Percentiles rank a stretch among this genome's conserved stretches.
These are phyloP conservation scores for Hypholoma sublateritium DNA, from an alignment of 768 basidiomycete genomes.

Conservation along the genomic window DNA sequence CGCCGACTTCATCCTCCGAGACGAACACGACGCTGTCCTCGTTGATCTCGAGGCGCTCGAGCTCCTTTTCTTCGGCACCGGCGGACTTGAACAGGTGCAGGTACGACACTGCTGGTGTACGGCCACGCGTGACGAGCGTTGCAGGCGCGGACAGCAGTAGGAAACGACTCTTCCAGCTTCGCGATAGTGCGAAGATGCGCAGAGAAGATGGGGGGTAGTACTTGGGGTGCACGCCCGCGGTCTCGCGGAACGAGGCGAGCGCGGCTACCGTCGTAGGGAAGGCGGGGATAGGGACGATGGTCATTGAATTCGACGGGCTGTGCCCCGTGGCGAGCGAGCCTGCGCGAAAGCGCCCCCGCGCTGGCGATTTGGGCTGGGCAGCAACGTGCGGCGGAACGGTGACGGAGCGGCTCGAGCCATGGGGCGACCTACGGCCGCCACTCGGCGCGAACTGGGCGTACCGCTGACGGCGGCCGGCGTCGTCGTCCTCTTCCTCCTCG, in stretches of 20 bases:
- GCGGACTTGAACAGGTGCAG: slow-evolving; percentile 74
- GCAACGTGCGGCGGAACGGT: slow-evolving; percentile 19
- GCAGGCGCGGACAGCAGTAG: slow-evolving; percentile 57
- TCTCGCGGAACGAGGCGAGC: slow-evolving; percentile 52
- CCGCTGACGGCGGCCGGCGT: neutral
- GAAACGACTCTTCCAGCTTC: slow-evolving; percentile 68
- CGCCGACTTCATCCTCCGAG: slow-evolving; percentile 54
- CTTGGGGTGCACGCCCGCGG: slow-evolving; percentile 59
- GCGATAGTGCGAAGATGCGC: slow-evolving; percentile 70
- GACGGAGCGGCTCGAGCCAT: slow-evolving; percentile 34
- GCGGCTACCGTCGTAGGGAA: slow-evolving; percentile 61
- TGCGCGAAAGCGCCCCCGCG: slow-evolving; percentile 33
- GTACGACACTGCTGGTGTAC: slow-evolving; percentile 48
- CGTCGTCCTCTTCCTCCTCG: slow-evolving; percentile 33
- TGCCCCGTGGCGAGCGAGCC: slow-evolving; percentile 34
- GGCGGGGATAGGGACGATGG: slow-evolving; percentile 43
- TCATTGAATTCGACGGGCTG: slow-evolving; percentile 37
- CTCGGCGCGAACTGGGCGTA: slow-evolving; percentile 20
- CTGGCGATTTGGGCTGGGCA: slow-evolving; percentile 13
- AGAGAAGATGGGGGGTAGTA: slow-evolving; percentile 68
- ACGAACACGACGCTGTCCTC: slow-evolving; percentile 78
- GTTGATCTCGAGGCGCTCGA: slow-evolving; percentile 75
- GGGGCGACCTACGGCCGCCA: slow-evolving; percentile 24
- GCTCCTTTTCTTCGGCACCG: slow-evolving; percentile 59
- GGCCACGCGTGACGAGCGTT: slow-evolving; percentile 33